Conservation (phyloP, 1,284 basidiomycete genomes). For the Ganoderma resinaceum region DNA sequence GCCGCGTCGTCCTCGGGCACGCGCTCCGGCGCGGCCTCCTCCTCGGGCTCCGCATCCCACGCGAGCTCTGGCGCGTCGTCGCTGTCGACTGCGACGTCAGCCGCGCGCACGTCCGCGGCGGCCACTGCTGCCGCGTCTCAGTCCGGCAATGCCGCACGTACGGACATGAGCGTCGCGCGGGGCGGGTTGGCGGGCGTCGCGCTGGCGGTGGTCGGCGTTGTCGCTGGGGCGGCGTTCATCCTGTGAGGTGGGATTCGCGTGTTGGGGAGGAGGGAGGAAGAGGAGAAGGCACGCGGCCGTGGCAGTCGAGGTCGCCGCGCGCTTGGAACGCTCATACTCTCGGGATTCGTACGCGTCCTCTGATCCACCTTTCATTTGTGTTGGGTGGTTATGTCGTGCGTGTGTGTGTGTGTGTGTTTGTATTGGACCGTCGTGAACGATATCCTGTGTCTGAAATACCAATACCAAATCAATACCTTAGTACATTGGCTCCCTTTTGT, state of each 20-base stretch:
- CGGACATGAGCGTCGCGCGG: slow-evolving; percentile 1
- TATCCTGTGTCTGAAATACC: background rate
- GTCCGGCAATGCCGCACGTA: background rate
- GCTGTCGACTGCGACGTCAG: background rate
- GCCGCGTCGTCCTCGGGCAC: background rate
- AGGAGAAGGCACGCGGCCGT: background rate
- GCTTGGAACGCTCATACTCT: no score
- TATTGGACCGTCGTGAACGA: background rate
- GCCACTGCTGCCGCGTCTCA: slow-evolving; percentile 5
- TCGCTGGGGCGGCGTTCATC: slow-evolving; percentile 4
- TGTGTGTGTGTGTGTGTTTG: background rate
- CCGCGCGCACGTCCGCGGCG: background rate
- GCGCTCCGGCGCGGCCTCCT: background rate
- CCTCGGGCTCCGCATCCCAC: background rate
- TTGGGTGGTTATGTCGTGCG: background rate
- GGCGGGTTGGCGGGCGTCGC: slow-evolving; percentile 7
- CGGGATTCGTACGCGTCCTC: no score
- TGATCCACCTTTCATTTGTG: no score
- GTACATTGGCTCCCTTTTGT: background rate
- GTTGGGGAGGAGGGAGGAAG: background rate
- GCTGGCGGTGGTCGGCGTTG: slow-evolving; percentile 9
- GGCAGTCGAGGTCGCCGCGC: no score
- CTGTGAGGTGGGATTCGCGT: background rate
- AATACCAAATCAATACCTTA: no score
- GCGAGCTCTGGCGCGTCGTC: background rate